Evolutionary conservation across 176 grass and related monocot species (phyloP).

Genomic region (Alopecurus myosuroides): DNA sequence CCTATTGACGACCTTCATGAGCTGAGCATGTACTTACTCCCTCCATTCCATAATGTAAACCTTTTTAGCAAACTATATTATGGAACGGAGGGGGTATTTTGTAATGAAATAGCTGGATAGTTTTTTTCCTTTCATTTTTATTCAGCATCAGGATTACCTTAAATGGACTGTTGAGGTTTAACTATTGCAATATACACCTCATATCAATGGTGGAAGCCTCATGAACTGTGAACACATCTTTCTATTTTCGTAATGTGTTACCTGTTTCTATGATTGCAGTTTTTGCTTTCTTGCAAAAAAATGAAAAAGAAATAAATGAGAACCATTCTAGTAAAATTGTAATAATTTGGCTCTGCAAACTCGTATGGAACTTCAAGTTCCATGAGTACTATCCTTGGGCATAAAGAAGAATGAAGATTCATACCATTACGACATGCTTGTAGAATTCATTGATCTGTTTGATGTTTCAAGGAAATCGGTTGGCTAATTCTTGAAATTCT

Average conservation of each 20-base stretch:
- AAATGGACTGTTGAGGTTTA: neutral
- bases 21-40: neutral
- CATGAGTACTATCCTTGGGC: neutral
- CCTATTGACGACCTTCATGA: slow-evolving; percentile 17
- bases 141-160: neutral
- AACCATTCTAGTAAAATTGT: neutral
- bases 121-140: neutral
- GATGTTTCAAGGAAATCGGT: neutral
- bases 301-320: neutral
- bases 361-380: neutral
- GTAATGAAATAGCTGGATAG: neutral
- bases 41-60: no score
- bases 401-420: neutral
- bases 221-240: neutral
- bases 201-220: neutral
- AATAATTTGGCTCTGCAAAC: neutral
- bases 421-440: neutral
- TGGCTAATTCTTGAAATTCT: slow-evolving; percentile 27
- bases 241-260: neutral
- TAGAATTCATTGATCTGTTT: slow-evolving; percentile 15
- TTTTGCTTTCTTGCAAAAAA: neutral
- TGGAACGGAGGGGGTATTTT: no score
- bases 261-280: neutral
- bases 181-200: neutral
- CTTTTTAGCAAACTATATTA: no score